Percentiles rank a stretch among this genome's conserved stretches.
Evolutionary conservation across 371 early-diverging fungal species (phyloP).

Genomic region (Circinella umbellata): DNA sequence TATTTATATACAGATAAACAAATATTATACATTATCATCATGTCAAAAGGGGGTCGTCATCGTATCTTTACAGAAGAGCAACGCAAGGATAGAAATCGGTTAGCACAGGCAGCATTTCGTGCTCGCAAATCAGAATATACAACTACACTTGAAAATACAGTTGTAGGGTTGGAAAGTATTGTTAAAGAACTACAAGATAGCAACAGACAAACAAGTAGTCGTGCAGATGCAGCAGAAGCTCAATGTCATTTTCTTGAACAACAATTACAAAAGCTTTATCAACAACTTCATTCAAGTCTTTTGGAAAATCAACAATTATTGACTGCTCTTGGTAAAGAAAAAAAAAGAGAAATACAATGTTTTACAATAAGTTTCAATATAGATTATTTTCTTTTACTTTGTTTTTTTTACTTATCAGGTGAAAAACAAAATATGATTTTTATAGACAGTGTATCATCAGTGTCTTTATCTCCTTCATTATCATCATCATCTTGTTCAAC

Average conservation of each 20-base stretch:
- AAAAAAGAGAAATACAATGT: neutral
- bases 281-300: constrained; percentile 1
- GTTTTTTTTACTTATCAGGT: too few relatives aligned
- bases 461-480: neutral
- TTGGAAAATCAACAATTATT: neutral
- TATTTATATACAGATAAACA: neutral
- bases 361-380: neutral
- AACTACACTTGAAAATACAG: constrained; percentile 18
- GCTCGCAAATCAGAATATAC: constrained; percentile 25
- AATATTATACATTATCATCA: neutral
- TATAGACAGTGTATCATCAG: neutral
- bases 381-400: too few relatives aligned
- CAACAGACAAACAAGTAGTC: constrained; percentile 12
- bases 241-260: neutral
- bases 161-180: constrained; percentile 18
- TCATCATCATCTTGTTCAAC: neutral
- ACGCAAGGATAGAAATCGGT: constrained; percentile 22
- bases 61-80: constrained; percentile 21
- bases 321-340: neutral
- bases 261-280: constrained; percentile 3
- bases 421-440: too few relatives aligned
- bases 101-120: constrained; percentile 34
- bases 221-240: constrained; percentile 18
- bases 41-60: constrained; percentile 18
- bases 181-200: constrained; percentile 25